These are phyloP conservation scores for Pseudogymnoascus sp. DNA, from an alignment of 2,329 filamentous ascomycete genomes.

Conservation along the genomic window DNA sequence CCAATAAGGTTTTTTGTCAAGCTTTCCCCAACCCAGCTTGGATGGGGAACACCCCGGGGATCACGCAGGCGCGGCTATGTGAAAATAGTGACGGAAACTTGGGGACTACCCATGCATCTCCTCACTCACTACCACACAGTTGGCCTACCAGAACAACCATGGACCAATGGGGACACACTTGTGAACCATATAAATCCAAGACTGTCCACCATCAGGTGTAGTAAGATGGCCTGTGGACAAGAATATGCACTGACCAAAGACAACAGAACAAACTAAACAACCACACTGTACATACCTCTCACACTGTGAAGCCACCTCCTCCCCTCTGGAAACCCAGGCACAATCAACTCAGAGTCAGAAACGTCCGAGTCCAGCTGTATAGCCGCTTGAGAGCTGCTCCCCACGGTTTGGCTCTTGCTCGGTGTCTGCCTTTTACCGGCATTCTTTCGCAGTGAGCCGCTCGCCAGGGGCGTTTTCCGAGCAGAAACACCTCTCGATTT, in stretches of 20 bases:
- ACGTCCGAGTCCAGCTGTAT: background rate
- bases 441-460: background rate
- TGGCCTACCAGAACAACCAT: background rate
- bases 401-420: background rate
- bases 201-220: background rate
- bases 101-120: background rate
- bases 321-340: conserved; percentile 4
- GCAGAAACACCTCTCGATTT: background rate
- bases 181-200: background rate
- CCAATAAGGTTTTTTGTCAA: background rate
- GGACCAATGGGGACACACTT: background rate
- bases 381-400: background rate
- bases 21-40: background rate
- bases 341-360: background rate
- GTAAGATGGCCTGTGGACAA: background rate
- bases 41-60: background rate
- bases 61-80: background rate
- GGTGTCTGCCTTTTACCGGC: background rate
- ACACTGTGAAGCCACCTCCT: conserved; percentile 10
- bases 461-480: background rate
- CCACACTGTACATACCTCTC: background rate
- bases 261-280: background rate
- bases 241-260: background rate
- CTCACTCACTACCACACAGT: background rate
- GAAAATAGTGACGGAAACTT: background rate